These are phyloP conservation scores for Forsythia viridissima DNA, from an alignment of 257 asterid genomes.

Conservation along the genomic window DNA sequence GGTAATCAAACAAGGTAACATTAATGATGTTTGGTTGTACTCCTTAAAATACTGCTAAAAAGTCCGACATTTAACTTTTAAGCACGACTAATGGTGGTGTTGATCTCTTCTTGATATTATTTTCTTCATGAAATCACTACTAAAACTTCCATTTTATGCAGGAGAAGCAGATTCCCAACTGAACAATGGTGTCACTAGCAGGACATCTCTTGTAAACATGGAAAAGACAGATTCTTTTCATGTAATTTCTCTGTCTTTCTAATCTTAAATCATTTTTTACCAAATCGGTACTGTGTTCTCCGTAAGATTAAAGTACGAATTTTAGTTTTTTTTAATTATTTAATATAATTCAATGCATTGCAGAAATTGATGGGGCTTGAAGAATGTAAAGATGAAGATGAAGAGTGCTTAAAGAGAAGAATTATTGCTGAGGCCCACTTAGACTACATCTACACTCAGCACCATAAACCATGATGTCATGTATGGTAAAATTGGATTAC, in stretches of 20 bases:
- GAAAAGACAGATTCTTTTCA: conserved; percentile 19
- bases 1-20: conserved; percentile 10
- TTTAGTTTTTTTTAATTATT: too few relatives aligned
- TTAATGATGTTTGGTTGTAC: background rate
- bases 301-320: background rate
- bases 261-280: background rate
- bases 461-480: conserved; percentile 42
- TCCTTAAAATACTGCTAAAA: background rate
- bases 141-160: conserved; percentile 6
- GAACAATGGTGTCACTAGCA: background rate
- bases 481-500: background rate
- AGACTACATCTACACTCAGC: conserved; percentile 83
- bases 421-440: conserved; percentile 60
- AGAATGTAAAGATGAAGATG: conserved; percentile 32
- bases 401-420: conserved; percentile 68
- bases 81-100: background rate
- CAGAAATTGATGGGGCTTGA: conserved; percentile 39
- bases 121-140: background rate
- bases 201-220: conserved; percentile 2
- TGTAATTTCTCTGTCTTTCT: conserved; percentile 1
- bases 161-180: conserved; percentile 19
- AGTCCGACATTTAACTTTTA: background rate
- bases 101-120: background rate
- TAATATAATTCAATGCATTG: background rate
- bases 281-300: too few relatives aligned